phyloP scores from a whole-genome alignment of 2,329 filamentous ascomycete genomes.

The Aspergillus glaucus region DNA sequence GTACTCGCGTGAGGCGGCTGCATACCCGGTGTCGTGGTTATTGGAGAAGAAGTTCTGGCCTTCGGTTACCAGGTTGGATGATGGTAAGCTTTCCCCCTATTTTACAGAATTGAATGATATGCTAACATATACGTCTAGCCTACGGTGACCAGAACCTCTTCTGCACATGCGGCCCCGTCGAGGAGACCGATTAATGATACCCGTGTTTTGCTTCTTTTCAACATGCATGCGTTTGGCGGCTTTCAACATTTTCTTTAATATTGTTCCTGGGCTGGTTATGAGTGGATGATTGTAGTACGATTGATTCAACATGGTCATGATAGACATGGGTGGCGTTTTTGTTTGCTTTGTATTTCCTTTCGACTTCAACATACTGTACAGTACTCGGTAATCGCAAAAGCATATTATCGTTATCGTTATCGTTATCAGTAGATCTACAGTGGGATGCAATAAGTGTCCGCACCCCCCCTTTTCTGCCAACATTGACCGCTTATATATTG shows the following conservation, averaged over 20 bases:
- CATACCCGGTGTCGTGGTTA: conserved; percentile 76
- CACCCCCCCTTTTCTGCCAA: too few relatives aligned
- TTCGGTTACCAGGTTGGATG: conserved; percentile 75
- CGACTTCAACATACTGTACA: not conserved
- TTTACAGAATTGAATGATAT: not conserved
- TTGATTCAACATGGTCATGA: conserved; percentile 26
- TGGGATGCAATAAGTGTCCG: too few relatives aligned
- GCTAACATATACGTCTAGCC: conserved; percentile 46
- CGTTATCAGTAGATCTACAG: not conserved
- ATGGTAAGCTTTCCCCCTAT: conserved; percentile 57
- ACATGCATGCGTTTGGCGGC: conserved; percentile 8
- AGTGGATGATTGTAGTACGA: not conserved
- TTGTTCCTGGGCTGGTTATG: not conserved
- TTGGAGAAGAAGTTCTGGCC: conserved; percentile 99
- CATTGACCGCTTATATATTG: too few relatives aligned
- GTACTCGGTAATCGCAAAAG: not conserved
- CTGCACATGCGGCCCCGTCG: conserved; percentile 86
- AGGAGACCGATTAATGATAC: conserved; percentile 45
- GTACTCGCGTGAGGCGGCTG: conserved; percentile 75
- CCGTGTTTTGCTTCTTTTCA: conserved; percentile 17
- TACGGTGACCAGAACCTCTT: conserved; percentile 91
- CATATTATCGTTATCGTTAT: not conserved
- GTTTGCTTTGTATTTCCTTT: not conserved
- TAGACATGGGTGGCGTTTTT: conserved; percentile 13
- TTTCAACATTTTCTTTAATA: conserved; percentile 9